phyloP scores from a whole-genome alignment of 495 filamentous ascomycete species.

The Copromyces sp. region DNA sequence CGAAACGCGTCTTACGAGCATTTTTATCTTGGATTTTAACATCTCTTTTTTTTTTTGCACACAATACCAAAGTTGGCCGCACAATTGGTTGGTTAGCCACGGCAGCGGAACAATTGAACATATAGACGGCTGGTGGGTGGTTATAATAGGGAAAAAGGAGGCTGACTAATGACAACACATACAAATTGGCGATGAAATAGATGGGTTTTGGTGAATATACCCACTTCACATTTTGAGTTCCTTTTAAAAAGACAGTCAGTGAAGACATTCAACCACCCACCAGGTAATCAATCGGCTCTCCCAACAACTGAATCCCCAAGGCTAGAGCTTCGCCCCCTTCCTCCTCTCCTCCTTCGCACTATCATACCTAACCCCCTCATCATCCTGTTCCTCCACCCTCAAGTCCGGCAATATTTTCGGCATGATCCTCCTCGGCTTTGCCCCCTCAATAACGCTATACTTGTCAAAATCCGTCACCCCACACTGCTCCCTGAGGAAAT shows the following conservation, averaged over 20 bases:
- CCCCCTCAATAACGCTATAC: slow-evolving; percentile 59
- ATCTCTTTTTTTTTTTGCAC: background rate
- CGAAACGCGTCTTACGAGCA: background rate
- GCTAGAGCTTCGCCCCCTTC: slow-evolving; percentile 17
- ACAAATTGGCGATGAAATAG: background rate
- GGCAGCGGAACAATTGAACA: background rate
- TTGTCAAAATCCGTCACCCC: slow-evolving; percentile 63
- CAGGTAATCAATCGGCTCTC: background rate
- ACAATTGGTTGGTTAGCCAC: background rate
- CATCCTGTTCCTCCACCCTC: slow-evolving; percentile 68
- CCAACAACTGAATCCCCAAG: background rate
- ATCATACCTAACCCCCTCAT: slow-evolving; percentile 66
- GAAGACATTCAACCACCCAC: background rate
- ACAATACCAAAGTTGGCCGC: background rate
- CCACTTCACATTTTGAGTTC: background rate
- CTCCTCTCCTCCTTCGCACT: slow-evolving; percentile 35
- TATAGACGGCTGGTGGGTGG: background rate
- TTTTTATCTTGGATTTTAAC: background rate
- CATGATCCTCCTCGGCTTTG: slow-evolving; percentile 67
- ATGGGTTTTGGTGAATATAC: background rate
- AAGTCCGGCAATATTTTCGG: slow-evolving; percentile 59
- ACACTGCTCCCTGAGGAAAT: slow-evolving; percentile 59
- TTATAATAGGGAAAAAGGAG: background rate
- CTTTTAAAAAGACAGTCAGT: background rate
- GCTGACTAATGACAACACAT: background rate